Base-by-base conservation (phyloP, 2,329 filamentous ascomycete species). In the Coniochaeta sp. region DNA sequence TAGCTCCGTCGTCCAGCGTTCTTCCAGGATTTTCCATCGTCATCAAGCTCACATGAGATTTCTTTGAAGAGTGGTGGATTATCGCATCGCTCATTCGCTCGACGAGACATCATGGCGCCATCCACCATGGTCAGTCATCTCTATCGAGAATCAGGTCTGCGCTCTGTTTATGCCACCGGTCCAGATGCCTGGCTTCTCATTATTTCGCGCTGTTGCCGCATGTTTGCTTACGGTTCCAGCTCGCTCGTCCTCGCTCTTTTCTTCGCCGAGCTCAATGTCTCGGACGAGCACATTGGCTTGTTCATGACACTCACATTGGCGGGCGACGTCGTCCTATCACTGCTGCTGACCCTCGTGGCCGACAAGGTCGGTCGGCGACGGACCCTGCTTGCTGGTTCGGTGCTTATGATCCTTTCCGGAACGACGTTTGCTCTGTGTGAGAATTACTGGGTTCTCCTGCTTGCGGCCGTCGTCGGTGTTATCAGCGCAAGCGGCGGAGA, bases 251-350 rank as follows among this genome's bases (percentile, higher is more conserved):
- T 88, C 52, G 85, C 83, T 12, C 80, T 85, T 17, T 87, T 86
- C 68, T 80, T 88, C 58, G 78, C 81, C 7, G 77, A 79, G 22
- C 71, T 88, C 14, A 71, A 74, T 0, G 79, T 86, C 59, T 76
- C 83, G 0, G 84, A 87, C 68, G 74, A 80, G 28, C 78, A 76
- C 24, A 87, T 88, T 61, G 85, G 85, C 6, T 67, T 87, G 7
- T 87, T 88, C 65, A 86, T 88, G 84, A 86, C 81, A 0, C 71
- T 88, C 40, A 88, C 85, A 0, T 75, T 88, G 16, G 68, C 79
- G 1, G 85, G 85, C 14, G 85, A 88, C 71, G 83, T 87, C 1
- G 68, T 82, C 0, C 79, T 88, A 8, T 81, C 80, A 1, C 79
- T 86, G 6, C 68, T 80, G 19, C 70, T 87, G 22, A 84, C 85